Evolutionary conservation across 2,329 filamentous ascomycete species (phyloP).

Genomic region (Pseudocercospora ulei): DNA sequence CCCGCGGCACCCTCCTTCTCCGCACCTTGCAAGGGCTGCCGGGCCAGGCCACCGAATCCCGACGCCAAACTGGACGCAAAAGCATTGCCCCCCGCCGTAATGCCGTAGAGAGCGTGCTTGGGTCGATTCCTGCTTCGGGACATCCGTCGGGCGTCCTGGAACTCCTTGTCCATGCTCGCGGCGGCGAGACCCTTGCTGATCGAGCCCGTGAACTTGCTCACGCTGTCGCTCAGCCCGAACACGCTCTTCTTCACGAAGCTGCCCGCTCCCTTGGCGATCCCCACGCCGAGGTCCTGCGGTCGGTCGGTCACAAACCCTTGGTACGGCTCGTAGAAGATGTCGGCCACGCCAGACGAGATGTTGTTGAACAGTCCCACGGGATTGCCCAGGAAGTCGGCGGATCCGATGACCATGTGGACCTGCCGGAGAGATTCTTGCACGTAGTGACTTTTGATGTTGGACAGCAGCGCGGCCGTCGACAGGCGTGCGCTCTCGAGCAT

Average conservation of each 20-base stretch:
- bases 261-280: slow-evolving; percentile 90
- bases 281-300: slow-evolving; percentile 86
- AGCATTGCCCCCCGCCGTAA: slow-evolving; percentile 89
- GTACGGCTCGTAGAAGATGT: slow-evolving; percentile 99
- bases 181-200: slow-evolving; percentile 93
- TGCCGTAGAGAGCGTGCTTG: slow-evolving; percentile 93
- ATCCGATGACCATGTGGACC: slow-evolving; percentile 93
- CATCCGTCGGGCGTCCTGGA: slow-evolving; percentile 92
- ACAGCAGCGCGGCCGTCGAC: slow-evolving; percentile 69
- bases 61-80: slow-evolving; percentile 87
- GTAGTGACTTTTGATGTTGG: slow-evolving; percentile 87
- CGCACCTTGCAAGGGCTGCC: slow-evolving; percentile 88
- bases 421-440: slow-evolving; percentile 93
- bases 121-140: slow-evolving; percentile 84
- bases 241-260: slow-evolving; percentile 98
- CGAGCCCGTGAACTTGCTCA: slow-evolving; percentile 94
- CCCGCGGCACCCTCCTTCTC: slow-evolving; percentile 89
- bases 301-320: slow-evolving; percentile 92
- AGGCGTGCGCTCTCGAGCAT: slow-evolving; percentile 93
- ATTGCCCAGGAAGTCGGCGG: slow-evolving; percentile 93
- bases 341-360: slow-evolving; percentile 89
- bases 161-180: slow-evolving; percentile 94
- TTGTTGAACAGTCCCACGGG: slow-evolving; percentile 97
- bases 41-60: slow-evolving; percentile 82
- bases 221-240: slow-evolving; percentile 92